Conservation (phyloP, 805 yeast species). For the Ogataea methanolica region DNA sequence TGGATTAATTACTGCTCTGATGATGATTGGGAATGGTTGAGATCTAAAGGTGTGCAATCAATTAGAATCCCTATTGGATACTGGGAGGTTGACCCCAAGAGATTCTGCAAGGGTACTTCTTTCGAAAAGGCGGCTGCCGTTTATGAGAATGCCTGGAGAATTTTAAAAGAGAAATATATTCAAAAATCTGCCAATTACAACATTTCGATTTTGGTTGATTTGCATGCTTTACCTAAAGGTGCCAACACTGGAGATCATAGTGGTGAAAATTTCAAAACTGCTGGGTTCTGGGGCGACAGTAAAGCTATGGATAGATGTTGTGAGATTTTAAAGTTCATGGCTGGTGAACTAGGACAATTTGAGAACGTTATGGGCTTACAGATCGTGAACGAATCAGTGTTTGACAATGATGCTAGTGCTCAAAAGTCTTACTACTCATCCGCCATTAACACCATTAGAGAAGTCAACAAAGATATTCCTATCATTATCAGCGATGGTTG, state of each 20-base stretch:
- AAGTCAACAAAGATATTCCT: conserved; percentile 54
- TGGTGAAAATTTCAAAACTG: conserved; percentile 56
- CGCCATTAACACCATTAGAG: conserved; percentile 59
- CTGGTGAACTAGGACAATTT: conserved; percentile 45
- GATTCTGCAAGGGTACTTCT: conserved; percentile 53
- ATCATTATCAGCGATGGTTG: conserved; percentile 88
- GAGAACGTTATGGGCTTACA: conserved; percentile 82
- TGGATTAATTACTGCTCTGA: conserved; percentile 61
- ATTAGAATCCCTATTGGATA: conserved; percentile 88
- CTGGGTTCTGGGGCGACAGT: conserved; percentile 60
- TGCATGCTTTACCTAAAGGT: conserved; percentile 91
- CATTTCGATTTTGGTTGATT: conserved; percentile 75
- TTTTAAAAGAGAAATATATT: conserved; percentile 46
- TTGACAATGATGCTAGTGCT: conserved; percentile 45
- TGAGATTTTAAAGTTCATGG: conserved; percentile 53
- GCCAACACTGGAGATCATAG: conserved; percentile 85
- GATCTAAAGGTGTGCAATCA: conserved; percentile 64
- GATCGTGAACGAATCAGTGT: conserved; percentile 79
- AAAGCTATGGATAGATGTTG: conserved; percentile 41
- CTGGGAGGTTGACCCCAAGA: conserved; percentile 75
- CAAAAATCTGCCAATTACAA: conserved; percentile 53
- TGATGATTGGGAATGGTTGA: conserved; percentile 78
- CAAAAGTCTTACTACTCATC: conserved; percentile 60
- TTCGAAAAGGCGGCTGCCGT: conserved; percentile 52
- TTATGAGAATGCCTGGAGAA: conserved; percentile 71